Percentiles rank a stretch among this genome's conserved stretches.
phyloP scores from a whole-genome alignment of 176 grass and related monocot genomes.

The Eragrostis curvula region DNA sequence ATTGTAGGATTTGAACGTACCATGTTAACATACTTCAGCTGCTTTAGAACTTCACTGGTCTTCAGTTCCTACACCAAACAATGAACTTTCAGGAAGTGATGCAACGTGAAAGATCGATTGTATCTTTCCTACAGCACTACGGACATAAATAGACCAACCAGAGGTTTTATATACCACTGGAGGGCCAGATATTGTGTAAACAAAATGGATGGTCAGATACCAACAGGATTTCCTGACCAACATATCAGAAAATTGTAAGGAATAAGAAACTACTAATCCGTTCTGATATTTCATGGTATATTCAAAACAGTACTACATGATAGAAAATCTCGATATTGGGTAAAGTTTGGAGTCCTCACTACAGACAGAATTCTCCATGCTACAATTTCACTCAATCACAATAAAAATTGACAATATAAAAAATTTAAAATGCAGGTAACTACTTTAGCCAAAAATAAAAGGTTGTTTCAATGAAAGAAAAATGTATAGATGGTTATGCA shows the following conservation, averaged over 20 bases:
- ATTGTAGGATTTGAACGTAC: constrained; percentile 54
- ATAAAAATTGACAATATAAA: neutral
- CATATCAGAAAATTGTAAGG: neutral
- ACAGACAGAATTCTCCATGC: neutral
- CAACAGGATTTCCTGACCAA: constrained; percentile 4
- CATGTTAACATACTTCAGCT: constrained; percentile 70
- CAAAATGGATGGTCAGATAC: neutral
- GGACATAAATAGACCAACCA: neutral
- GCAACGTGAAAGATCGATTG: neutral
- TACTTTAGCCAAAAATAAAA: neutral
- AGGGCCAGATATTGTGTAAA: neutral
- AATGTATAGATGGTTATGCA: constrained; percentile 12
- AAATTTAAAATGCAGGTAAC: constrained; percentile 12
- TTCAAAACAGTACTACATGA: neutral
- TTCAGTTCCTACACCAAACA: constrained; percentile 72
- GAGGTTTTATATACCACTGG: constrained; percentile 36
- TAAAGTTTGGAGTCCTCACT: constrained; percentile 16
- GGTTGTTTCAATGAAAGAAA: neutral
- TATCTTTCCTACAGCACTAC: constrained; percentile 9
- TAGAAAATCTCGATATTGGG: neutral
- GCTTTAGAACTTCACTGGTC: constrained; percentile 75
- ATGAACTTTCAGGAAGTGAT: constrained; percentile 28
- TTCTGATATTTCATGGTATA: constrained; percentile 13
- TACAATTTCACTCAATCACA: neutral
- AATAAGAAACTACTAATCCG: neutral